Evolutionary conservation across 371 early-diverging fungal genomes (phyloP).

Genomic region (Batkoa obscura): DNA sequence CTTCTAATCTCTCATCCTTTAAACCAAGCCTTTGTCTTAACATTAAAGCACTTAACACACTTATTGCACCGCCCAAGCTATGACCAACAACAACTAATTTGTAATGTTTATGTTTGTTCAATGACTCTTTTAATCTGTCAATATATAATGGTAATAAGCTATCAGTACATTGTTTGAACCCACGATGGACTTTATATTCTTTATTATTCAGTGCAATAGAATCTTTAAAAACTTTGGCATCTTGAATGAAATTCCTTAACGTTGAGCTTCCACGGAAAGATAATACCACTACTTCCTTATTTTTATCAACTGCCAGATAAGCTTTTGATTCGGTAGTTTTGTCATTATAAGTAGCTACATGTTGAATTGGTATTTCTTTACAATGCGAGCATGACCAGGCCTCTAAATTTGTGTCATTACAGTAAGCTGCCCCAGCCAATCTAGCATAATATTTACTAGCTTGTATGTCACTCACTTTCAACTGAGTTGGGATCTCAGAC

Average conservation of each 20-base stretch:
- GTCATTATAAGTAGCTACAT: neutral
- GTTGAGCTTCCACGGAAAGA: neutral
- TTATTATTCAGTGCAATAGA: neutral
- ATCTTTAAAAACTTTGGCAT: neutral
- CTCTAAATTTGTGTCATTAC: neutral
- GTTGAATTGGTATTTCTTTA: neutral
- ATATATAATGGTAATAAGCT: neutral
- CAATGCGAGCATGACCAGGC: neutral
- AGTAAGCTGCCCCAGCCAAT: neutral
- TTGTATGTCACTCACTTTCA: too few species aligned
- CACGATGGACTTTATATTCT: neutral
- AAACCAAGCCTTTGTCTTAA: neutral
- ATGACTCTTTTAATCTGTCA: neutral
- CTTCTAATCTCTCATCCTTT: neutral
- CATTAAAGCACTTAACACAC: neutral
- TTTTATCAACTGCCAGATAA: too few species aligned
- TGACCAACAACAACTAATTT: neutral
- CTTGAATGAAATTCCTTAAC: neutral
- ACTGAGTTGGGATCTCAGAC: too few species aligned
- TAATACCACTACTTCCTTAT: neutral
- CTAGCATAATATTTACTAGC: neutral
- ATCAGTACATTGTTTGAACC: neutral
- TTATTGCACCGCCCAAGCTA: neutral
- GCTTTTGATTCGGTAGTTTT: neutral
- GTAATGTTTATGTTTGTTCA: neutral